A percentile compares a stretch with the other conserved stretches of the same genome.
These are phyloP conservation scores for Suillus lakei DNA, from an alignment of 768 basidiomycete species.

Conservation along the genomic window DNA sequence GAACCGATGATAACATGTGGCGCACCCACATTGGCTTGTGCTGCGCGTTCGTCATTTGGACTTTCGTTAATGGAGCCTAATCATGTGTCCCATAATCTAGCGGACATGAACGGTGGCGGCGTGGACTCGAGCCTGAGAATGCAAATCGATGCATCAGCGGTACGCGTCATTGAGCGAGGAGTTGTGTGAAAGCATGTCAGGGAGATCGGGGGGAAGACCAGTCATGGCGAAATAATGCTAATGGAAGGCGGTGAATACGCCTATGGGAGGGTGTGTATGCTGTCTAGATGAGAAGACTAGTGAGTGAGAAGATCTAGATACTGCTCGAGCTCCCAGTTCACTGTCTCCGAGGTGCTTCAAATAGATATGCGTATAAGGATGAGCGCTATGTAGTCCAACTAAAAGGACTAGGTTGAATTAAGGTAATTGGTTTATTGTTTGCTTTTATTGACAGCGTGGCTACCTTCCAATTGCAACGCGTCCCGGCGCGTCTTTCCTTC, in stretches of 20 bases:
- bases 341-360: no score
- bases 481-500: constrained; percentile 25
- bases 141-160: neutral
- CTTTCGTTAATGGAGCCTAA: neutral
- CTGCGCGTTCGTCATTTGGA: neutral
- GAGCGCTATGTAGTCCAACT: no score
- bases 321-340: no score
- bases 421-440: constrained; percentile 24
- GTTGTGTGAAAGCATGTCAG: neutral
- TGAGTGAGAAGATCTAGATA: no score
- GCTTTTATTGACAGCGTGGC: constrained; percentile 21
- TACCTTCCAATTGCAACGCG: constrained; percentile 27
- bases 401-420: no score
- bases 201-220: neutral
- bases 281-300: no score
- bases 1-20: neutral
- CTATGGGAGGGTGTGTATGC: no score
- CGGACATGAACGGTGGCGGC: neutral
- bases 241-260: no score
- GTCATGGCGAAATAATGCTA: neutral
- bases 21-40: neutral
- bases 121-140: neutral
- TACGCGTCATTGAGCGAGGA: neutral
- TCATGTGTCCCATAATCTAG: neutral
- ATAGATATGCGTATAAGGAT: no score